Percentiles rank a stretch among this genome's conserved stretches.
Conservation (phyloP, 2,329 filamentous ascomycete genomes). For the Phaeophleospora eucalypticola region DNA sequence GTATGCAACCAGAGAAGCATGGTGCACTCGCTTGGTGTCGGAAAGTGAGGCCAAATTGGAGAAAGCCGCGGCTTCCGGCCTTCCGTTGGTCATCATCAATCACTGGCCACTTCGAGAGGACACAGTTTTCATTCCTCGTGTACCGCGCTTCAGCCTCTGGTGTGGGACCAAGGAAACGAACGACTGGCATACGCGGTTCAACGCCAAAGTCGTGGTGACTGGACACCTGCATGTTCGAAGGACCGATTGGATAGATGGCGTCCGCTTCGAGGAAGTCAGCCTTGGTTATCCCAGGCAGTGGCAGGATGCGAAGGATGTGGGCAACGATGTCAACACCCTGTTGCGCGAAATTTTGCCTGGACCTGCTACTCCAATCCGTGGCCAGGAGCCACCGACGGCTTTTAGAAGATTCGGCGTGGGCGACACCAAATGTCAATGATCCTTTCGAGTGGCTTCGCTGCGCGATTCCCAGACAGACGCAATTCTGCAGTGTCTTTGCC, state of each 20-base stretch:
- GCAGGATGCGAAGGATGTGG: conserved; percentile 41
- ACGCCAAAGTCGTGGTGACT: conserved; percentile 45
- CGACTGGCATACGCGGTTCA: conserved; percentile 45
- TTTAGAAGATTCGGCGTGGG: conserved; percentile 18
- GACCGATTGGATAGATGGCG: conserved; percentile 46
- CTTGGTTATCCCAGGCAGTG: conserved; percentile 48
- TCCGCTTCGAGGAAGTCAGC: conserved; percentile 46
- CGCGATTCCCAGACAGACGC: no score
- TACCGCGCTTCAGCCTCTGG: conserved; percentile 45
- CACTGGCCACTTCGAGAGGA: conserved; percentile 48
- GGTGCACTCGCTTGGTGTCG: conserved; percentile 42
- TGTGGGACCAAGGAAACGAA: conserved; percentile 47
- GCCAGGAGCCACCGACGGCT: conserved; percentile 26
- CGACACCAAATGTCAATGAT: background rate
- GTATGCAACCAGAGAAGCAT: conserved; percentile 41
- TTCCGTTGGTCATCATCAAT: conserved; percentile 41
- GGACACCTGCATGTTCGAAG: conserved; percentile 45
- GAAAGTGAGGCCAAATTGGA: conserved; percentile 40
- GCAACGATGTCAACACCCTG: conserved; percentile 44
- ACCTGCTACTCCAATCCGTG: conserved; percentile 30
- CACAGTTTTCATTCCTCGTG: conserved; percentile 39
- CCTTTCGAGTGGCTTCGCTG: background rate
- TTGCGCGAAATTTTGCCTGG: conserved; percentile 46
- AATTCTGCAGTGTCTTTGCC: no score
- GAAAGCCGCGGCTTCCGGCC: conserved; percentile 25